These are phyloP conservation scores for Sphagnum contortum DNA, from an alignment of 225 moss, liverwort and hornwort genomes.

Conservation along the genomic window DNA sequence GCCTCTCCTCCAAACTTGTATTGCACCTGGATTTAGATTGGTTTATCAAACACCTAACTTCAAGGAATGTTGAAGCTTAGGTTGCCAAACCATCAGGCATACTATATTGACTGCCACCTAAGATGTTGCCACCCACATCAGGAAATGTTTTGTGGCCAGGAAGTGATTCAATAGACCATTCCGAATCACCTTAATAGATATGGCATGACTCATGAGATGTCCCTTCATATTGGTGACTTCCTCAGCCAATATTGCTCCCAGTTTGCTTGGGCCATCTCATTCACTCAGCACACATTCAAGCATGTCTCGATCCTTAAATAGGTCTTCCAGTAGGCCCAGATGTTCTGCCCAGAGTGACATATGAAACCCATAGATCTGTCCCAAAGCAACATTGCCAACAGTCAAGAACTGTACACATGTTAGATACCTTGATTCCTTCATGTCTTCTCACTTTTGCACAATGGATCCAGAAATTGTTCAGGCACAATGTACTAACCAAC, in stretches of 20 bases:
- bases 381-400: neutral
- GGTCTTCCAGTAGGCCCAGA: conserved; percentile 32
- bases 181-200: conserved; percentile 31
- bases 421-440: no score
- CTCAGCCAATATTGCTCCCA: conserved; percentile 64
- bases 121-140: conserved; percentile 67
- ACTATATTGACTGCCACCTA: conserved; percentile 41
- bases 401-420: no score
- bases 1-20: no score
- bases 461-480: no score
- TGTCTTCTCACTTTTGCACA: no score
- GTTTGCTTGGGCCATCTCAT: conserved; percentile 49
- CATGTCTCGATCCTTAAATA: conserved; percentile 37
- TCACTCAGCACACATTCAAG: conserved; percentile 59
- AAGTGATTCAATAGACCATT: conserved; percentile 37
- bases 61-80: neutral
- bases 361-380: conserved; percentile 67
- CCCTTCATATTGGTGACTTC: conserved; percentile 58
- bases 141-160: conserved; percentile 54
- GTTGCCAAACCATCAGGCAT: conserved; percentile 65
- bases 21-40: no score
- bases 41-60: no score
- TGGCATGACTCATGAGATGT: conserved; percentile 58
- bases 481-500: no score
- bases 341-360: conserved; percentile 77